These are phyloP conservation scores for Dipodascopsis uninucleata DNA, from an alignment of 805 yeast species.

Conservation along the genomic window DNA sequence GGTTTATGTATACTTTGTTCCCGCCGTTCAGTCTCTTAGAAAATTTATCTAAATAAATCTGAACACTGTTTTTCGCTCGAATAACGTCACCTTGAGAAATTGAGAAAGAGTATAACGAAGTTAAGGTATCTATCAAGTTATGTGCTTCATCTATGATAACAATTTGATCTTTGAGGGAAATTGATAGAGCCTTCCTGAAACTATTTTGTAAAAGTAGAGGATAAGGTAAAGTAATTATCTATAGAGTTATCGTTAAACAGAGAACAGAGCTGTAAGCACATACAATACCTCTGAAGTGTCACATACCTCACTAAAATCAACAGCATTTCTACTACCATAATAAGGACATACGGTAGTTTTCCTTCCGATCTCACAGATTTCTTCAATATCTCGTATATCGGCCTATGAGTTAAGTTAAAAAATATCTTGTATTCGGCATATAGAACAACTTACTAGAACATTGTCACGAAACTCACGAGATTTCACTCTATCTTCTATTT, in stretches of 20 bases:
- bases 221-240: slow-evolving; percentile 73
- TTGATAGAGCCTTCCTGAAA: slow-evolving; percentile 55
- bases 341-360: slow-evolving; percentile 69
- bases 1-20: slow-evolving; percentile 66
- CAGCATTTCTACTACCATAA: slow-evolving; percentile 61
- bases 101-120: slow-evolving; percentile 61
- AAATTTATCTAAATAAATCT: slow-evolving; percentile 57
- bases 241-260: neutral
- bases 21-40: slow-evolving; percentile 62
- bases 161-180: slow-evolving; percentile 60
- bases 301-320: slow-evolving; percentile 53
- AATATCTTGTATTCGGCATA: neutral
- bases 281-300: neutral
- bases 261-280: neutral
- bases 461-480: slow-evolving; percentile 50
- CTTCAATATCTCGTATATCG: slow-evolving; percentile 73
- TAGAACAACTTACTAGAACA: slow-evolving; percentile 36
- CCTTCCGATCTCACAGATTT: slow-evolving; percentile 58
- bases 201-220: slow-evolving; percentile 64
- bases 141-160: slow-evolving; percentile 92
- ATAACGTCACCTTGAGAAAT: slow-evolving; percentile 51
- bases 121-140: slow-evolving; percentile 73
- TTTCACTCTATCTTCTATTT: slow-evolving; percentile 35
- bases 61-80: slow-evolving; percentile 47
- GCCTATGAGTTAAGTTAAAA: slow-evolving; percentile 31